phyloP scores from a whole-genome alignment of 2,329 filamentous ascomycete genomes.

The Ophiocordyceps australis region DNA sequence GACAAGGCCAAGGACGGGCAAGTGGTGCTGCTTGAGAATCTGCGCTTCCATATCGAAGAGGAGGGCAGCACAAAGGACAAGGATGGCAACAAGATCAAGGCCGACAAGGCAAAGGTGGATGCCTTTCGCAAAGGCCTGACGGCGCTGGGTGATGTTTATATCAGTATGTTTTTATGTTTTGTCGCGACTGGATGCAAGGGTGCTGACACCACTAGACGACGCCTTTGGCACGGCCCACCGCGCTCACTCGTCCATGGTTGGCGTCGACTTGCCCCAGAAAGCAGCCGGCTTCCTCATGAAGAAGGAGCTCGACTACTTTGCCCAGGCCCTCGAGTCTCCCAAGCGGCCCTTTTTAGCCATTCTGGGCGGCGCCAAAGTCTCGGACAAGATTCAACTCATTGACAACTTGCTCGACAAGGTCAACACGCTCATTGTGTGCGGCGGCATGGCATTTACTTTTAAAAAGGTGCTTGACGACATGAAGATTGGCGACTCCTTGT shows the following conservation, averaged over 20 bases:
- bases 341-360: constrained; percentile 96
- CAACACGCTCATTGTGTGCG: constrained; percentile 89
- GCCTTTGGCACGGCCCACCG: constrained; percentile 97
- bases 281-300: constrained; percentile 98
- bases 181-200: not conserved
- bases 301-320: constrained; percentile 99
- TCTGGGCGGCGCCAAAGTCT: constrained; percentile 94
- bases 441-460: constrained; percentile 98
- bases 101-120: constrained; percentile 80
- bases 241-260: constrained; percentile 98
- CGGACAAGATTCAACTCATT: constrained; percentile 98
- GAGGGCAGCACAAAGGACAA: constrained; percentile 91
- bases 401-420: constrained; percentile 98
- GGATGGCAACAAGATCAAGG: constrained; percentile 94
- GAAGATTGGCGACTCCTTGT: constrained; percentile 78
- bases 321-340: constrained; percentile 83
- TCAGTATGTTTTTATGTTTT: constrained; percentile 47
- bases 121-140: constrained; percentile 93
- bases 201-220: constrained; percentile 46
- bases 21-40: constrained; percentile 86
- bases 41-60: constrained; percentile 96
- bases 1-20: constrained; percentile 66
- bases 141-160: constrained; percentile 83
- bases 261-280: constrained; percentile 87
- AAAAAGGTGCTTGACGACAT: constrained; percentile 95